Evolutionary conservation across 345 rosid species (phyloP).

Genomic region (Jatropha curcas): DNA sequence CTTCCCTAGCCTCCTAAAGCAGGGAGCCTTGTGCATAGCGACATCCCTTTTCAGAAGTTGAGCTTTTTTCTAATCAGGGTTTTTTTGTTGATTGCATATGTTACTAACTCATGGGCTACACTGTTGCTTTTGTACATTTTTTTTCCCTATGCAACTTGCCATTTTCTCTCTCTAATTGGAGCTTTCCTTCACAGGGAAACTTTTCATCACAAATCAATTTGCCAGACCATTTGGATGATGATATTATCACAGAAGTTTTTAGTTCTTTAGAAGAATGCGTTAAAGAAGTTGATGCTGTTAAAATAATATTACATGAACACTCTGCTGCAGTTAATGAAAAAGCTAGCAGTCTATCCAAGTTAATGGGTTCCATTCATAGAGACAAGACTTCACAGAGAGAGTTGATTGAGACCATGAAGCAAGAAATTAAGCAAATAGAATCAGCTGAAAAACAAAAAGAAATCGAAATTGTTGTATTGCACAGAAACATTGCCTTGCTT

Average conservation of each 20-base stretch:
- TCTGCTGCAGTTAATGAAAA: constrained; percentile 49
- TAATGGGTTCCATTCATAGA: constrained; percentile 35
- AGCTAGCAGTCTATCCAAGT: constrained; percentile 45
- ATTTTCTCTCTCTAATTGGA: constrained; percentile 22
- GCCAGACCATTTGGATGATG: constrained; percentile 45
- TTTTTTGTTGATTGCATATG: constrained; percentile 1
- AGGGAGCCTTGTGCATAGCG: not conserved
- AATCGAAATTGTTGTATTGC: constrained; percentile 47
- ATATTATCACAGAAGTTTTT: constrained; percentile 39
- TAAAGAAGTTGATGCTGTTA: constrained; percentile 42
- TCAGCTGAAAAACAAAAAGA: constrained; percentile 52
- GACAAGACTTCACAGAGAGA: constrained; percentile 40
- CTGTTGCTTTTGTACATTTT: not conserved
- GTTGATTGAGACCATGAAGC: constrained; percentile 44
- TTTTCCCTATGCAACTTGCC: not conserved
- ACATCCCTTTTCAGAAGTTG: not conserved
- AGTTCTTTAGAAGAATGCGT: constrained; percentile 54
- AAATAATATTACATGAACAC: constrained; percentile 53
- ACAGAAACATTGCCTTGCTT: constrained; percentile 55
- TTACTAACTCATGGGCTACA: not conserved
- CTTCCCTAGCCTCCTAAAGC: not conserved
- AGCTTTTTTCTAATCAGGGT: constrained; percentile 7
- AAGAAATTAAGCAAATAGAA: constrained; percentile 42
- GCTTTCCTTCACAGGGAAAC: constrained; percentile 49
- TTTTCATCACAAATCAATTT: constrained; percentile 38